phyloP scores from a whole-genome alignment of 106 monocot species.

The Chionographis japonica region DNA sequence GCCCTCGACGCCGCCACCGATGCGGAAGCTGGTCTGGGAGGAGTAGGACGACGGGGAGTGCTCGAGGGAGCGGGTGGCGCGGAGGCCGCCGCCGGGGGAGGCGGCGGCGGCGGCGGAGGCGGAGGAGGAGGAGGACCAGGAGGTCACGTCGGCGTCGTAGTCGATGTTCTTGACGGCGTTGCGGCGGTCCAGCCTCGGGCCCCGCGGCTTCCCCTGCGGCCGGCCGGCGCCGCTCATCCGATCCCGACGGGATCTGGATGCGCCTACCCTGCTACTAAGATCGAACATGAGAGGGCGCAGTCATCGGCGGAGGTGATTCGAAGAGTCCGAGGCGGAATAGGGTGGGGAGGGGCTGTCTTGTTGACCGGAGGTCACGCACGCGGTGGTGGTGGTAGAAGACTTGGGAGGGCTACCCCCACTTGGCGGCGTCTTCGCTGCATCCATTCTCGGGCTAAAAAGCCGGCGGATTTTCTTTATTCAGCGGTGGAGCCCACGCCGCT shows the following conservation, averaged over 20 bases:
- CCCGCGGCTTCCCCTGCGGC: slow-evolving; percentile 4
- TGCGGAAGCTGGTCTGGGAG: slow-evolving; percentile 54
- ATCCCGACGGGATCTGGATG: background rate
- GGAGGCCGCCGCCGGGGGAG: slow-evolving; percentile 2
- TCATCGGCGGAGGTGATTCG: too few species aligned
- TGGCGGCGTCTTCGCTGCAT: too few species aligned
- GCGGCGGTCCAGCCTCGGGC: slow-evolving; percentile 44
- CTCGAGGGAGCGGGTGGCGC: slow-evolving; percentile 34
- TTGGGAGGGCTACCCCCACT: too few species aligned
- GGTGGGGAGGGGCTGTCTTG: too few species aligned
- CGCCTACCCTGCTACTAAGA: too few species aligned
- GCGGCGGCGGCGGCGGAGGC: background rate
- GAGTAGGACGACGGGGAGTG: slow-evolving; percentile 2
- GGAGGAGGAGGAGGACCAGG: background rate
- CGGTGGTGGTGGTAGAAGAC: too few species aligned
- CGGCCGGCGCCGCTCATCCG: background rate
- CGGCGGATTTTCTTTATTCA: too few species aligned
- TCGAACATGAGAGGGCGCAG: too few species aligned
- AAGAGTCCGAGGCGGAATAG: too few species aligned
- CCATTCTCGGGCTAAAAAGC: too few species aligned
- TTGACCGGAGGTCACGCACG: too few species aligned
- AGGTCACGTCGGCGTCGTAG: slow-evolving; percentile 20
- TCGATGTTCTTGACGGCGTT: slow-evolving; percentile 67
- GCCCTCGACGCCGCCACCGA: slow-evolving; percentile 40
- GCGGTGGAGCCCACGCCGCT: too few species aligned